A percentile compares a stretch with the other conserved stretches of the same genome.
Conservation (phyloP, 2,329 filamentous ascomycete species). For the Penicillium thymicola region DNA sequence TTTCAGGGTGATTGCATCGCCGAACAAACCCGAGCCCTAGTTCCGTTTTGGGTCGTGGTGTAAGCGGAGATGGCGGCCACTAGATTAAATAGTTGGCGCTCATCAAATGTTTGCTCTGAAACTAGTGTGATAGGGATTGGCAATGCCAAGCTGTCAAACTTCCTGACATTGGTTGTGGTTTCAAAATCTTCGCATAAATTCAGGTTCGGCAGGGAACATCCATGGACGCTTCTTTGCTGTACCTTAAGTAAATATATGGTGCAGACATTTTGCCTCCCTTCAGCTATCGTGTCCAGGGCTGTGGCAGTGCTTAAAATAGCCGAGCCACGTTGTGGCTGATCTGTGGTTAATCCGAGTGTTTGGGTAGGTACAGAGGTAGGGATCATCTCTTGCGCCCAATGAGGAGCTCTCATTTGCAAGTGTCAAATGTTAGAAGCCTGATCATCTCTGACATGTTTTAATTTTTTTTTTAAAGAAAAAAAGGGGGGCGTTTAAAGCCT, state of each 20-base stretch:
- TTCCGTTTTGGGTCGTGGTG: slow-evolving; percentile 1
- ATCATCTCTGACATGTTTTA: not conserved
- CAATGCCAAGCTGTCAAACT: slow-evolving; percentile 8
- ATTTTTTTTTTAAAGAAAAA: not conserved
- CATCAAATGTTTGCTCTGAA: slow-evolving; percentile 5
- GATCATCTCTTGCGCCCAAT: slow-evolving; percentile 1
- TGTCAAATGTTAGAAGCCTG: not conserved
- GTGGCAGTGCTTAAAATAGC: slow-evolving; percentile 13
- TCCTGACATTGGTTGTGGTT: not conserved
- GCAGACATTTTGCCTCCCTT: not conserved
- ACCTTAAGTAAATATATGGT: not conserved
- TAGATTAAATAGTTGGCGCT: slow-evolving; percentile 5
- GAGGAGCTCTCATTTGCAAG: not conserved
- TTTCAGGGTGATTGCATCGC: slow-evolving; percentile 25
- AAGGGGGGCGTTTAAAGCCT: not conserved
- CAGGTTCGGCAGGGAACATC: not conserved
- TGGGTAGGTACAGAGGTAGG: not conserved
- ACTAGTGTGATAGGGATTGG: not conserved
- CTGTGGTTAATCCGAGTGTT: slow-evolving; percentile 7
- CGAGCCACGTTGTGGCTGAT: slow-evolving; percentile 19
- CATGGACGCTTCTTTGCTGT: not conserved
- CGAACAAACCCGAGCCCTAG: slow-evolving; percentile 19
- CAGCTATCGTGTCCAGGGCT: not conserved
- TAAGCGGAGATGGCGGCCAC: slow-evolving; percentile 12
- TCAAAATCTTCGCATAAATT: not conserved